Conservation (phyloP, 345 rosid species). For the Aquilaria malaccensis region DNA sequence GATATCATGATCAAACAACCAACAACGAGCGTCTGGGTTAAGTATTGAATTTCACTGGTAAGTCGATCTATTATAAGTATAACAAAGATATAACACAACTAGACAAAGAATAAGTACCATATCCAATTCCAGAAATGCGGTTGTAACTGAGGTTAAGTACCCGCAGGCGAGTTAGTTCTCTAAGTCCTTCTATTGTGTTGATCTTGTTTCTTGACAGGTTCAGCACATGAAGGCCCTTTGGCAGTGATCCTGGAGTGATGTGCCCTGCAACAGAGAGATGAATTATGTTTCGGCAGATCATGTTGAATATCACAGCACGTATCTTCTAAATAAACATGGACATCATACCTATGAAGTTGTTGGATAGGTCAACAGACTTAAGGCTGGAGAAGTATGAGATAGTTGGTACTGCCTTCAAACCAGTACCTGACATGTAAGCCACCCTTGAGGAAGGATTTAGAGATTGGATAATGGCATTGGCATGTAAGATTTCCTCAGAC, state of each 20-base stretch:
- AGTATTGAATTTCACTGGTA: no score
- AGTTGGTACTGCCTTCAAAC: slow-evolving; percentile 76
- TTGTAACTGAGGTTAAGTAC: slow-evolving; percentile 86
- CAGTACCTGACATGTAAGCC: slow-evolving; percentile 71
- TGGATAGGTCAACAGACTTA: slow-evolving; percentile 68
- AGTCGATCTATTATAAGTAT: no score
- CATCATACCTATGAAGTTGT: slow-evolving; percentile 72
- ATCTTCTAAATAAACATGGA: not conserved
- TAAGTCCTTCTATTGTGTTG: slow-evolving; percentile 68
- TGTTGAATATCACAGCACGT: not conserved
- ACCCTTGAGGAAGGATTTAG: slow-evolving; percentile 78
- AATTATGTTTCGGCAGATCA: not conserved
- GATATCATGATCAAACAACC: slow-evolving; percentile 6
- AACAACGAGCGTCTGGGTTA: slow-evolving; percentile 3
- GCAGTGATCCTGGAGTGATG: slow-evolving; percentile 64
- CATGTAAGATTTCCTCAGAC: slow-evolving; percentile 60
- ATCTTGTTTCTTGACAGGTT: slow-evolving; percentile 85
- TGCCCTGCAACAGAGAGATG: slow-evolving; percentile 38
- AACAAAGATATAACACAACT: not conserved
- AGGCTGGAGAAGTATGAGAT: slow-evolving; percentile 67
- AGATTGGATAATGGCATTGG: slow-evolving; percentile 64
- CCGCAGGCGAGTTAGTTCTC: slow-evolving; percentile 73
- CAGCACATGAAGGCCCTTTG: slow-evolving; percentile 77
- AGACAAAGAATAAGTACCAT: slow-evolving; percentile 38
- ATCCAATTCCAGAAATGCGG: slow-evolving; percentile 82